A percentile compares a stretch with the other conserved stretches of the same genome.
phyloP scores from a whole-genome alignment of 2,329 filamentous ascomycete genomes.

The Neofusicoccum parvum region DNA sequence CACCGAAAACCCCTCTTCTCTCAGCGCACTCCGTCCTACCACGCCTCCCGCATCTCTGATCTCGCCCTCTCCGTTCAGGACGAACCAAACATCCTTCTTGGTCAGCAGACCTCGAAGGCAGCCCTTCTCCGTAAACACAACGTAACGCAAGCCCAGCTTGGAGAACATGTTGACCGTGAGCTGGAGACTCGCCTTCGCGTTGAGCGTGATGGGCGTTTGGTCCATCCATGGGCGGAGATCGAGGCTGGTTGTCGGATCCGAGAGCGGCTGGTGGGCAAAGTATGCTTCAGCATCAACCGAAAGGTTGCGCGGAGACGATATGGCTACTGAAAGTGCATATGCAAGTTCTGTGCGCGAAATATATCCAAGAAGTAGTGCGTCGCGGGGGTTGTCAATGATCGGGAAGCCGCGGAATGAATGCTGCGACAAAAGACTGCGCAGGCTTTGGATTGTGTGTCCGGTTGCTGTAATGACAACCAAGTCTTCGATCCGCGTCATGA shows the following conservation, averaged over 20 bases:
- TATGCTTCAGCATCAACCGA: conserved; percentile 74
- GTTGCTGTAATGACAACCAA: conserved; percentile 84
- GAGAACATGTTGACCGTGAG: conserved; percentile 94
- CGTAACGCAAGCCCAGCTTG: conserved; percentile 86
- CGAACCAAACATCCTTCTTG: conserved; percentile 97
- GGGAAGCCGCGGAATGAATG: conserved; percentile 90
- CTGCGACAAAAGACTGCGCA: conserved; percentile 69
- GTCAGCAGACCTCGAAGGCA: conserved; percentile 83
- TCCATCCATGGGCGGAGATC: conserved; percentile 98
- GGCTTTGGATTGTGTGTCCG: conserved; percentile 79
- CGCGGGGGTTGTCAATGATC: conserved; percentile 75
- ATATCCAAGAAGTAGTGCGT: conserved; percentile 84
- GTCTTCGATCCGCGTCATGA: conserved; percentile 93
- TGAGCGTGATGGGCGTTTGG: conserved; percentile 91
- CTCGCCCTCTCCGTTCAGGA: conserved; percentile 71
- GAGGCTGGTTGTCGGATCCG: conserved; percentile 72
- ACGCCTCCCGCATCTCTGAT: conserved; percentile 27
- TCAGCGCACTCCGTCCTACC: conserved; percentile 37
- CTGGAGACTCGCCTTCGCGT: conserved; percentile 73
- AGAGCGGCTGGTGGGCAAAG: conserved; percentile 79
- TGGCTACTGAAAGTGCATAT: conserved; percentile 74
- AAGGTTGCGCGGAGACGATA: conserved; percentile 59
- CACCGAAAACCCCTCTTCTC: conserved; percentile 33
- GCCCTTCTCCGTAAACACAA: conserved; percentile 83
- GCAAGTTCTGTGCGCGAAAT: conserved; percentile 88